Evolutionary conservation across 1,284 basidiomycete genomes (phyloP), one percentile per base, ranked within the genome.

Genomic region (Rhodotorula sp.): DNA sequence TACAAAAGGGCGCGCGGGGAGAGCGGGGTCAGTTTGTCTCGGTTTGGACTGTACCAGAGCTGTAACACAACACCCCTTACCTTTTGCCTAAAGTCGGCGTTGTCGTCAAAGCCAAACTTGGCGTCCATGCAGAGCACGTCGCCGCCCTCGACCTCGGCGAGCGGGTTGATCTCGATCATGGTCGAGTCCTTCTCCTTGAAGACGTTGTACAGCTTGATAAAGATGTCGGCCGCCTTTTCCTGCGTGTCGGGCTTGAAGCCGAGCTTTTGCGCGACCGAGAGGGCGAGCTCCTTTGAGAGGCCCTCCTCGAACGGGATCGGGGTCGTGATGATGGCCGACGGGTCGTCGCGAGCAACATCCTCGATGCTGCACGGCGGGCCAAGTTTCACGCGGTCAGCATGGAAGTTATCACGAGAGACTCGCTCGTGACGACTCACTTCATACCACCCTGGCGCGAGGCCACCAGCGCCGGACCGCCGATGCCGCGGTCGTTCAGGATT

Each of bases 131-230:
- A 99, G 67, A 99, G 89, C 64, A 99, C 94, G 77, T 87, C 87
- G 18, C 97, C 97, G 80, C 98, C 95, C 51, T 86, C 87, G 62
- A 94, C 91, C 84, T 98, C 91, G n/a, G 94, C 93, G 84, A 99
- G 85, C 34, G 97, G 97, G 85, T 99, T 99, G 83, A 99, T 99
- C 85, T 99, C 97, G 79, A 99, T 97, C 84, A 99, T 97, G 8
- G 97, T 99, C 8, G 96, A 93, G 82, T 99, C 97, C 86, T 96
- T 98, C 76, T 98, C 95, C 84, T 94, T 96, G 87, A 97, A 99
- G 80, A 99, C 91, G 81, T 88, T 90, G 86, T 97, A 98, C 69
- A 99, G 87, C 81, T 96, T 92, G 80, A 91, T 87, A 83, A 99
- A 99, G 76, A 93, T 93, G 76, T 93, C 89, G 2, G 96, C 96